Base-by-base conservation (phyloP, 495 filamentous ascomycete species). In the Thozetella sp. region DNA sequence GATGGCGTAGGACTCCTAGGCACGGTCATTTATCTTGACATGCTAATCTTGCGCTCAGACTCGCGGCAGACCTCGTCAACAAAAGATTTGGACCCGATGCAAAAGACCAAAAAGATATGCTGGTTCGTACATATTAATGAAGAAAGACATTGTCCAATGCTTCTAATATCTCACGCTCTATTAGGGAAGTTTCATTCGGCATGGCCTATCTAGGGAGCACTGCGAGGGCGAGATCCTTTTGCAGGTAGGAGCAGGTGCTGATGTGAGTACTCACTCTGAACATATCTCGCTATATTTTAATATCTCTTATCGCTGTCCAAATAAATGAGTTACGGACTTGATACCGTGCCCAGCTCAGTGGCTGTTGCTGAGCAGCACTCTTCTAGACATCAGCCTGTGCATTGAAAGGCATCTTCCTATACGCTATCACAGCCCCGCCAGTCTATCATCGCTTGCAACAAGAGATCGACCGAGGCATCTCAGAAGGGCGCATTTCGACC, bases 231-330 rank as follows among this genome's bases (percentile, higher is more conserved):
- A 75, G 13, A 69, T 70, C 51, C 55, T 76, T 17, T 64, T 78
- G 15, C 73, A 76, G 63, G 72, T 71, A 25, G 70, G 86, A 2
- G 86, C 86, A 0, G 86, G 84, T 4, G 80, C 84, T 2, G 86
- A 89, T 57, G 86, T 85, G 22, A 85, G 82, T 0, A 79, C 81
- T 0, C 84, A 82, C 1, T 75, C 80, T 17, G 30, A 37, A 37
- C 6, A 37, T 37, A 37, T 6, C 30, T 6, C 6, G 30, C 30
- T 79, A 88, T 62, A 76, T 77, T 37, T 37, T 15, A 37, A 15
- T 15, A 37, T 37, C 6, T 37, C 15, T 37, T 37, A 15, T n/a
- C n/a, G n/a, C n/a, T n/a, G n/a, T n/a, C n/a, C n/a, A n/a, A n/a
- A n/a, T n/a, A n/a, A n/a, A n/a, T n/a, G n/a, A n/a, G n/a, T n/a